Conservation (phyloP, 2,329 filamentous ascomycete genomes). For the Mariannaea elegans region DNA sequence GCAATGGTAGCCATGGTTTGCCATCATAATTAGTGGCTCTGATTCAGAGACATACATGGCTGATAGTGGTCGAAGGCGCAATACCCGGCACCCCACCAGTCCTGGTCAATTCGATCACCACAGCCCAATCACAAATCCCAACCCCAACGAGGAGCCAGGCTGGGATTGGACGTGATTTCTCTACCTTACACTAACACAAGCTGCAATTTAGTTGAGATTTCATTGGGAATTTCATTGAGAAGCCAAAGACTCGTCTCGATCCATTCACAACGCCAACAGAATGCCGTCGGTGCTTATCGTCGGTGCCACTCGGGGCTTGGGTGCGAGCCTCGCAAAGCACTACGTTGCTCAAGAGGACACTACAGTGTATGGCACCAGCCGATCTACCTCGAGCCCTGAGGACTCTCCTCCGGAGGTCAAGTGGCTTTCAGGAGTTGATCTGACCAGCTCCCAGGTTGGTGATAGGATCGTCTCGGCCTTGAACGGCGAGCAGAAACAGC, state of each 20-base stretch:
- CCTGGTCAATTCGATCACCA: too few species aligned
- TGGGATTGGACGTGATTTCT: neutral
- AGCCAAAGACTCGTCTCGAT: neutral
- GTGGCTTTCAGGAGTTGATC: constrained; percentile 69
- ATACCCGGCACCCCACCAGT: too few species aligned
- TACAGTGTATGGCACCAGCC: constrained; percentile 68
- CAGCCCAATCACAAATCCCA: too few species aligned
- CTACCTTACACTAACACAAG: neutral
- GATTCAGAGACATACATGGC: too few species aligned
- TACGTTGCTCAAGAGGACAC: constrained; percentile 60
- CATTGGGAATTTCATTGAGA: neutral
- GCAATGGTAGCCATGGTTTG: too few species aligned
- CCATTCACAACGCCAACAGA: neutral
- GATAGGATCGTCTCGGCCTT: constrained; percentile 54
- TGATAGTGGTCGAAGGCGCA: too few species aligned
- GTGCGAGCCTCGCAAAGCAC: constrained; percentile 65
- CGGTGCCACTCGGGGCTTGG: constrained; percentile 74
- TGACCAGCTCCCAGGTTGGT: constrained; percentile 58
- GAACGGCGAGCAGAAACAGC: constrained; percentile 49
- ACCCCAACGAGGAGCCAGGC: too few species aligned
- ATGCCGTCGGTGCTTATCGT: constrained; percentile 68
- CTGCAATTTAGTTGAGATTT: too few species aligned
- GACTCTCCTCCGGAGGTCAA: constrained; percentile 54
- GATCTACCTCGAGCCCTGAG: constrained; percentile 55
- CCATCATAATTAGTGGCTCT: too few species aligned